Base-by-base conservation (phyloP, 2,329 filamentous ascomycete species). In the Fusarium verrucosum region DNA sequence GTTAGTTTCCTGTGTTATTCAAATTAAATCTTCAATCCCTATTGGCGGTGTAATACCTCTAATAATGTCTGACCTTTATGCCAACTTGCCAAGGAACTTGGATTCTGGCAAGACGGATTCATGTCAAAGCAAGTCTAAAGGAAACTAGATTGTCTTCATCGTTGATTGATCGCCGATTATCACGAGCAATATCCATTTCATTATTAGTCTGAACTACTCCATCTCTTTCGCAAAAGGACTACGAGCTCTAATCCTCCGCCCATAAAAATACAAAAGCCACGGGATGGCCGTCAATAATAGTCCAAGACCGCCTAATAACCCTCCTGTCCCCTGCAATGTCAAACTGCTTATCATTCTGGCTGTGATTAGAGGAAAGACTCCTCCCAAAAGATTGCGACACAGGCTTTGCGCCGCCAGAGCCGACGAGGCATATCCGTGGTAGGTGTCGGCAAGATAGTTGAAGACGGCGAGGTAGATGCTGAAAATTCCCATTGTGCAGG, bases 391-490 rank as follows among this genome's bases (percentile, higher is more conserved):
- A 73, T 97, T 97, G 6, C 94, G 85, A 70, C 92, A 95, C 73
- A 92, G 94, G n/a, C 87, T 90, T 78, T 97, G 92, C 1, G 92
- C 92, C 0, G 94, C 94, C 10, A 97, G 80, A 0, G 94, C 93
- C 0, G 91, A 95, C 30, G 89, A 92, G 1, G 94, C 92, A 70
- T 94, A 96, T 2, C 85, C 82, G 73, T 93, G 89, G 75, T 97
- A 97, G 1, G 89, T 89, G 73, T 97, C 94, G n/a, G 93, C 92
- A 1, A 97, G 83, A 70, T 96, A 97, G 73, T 97, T 97, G 79
- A 97, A 97, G 0, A 89, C 87, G 1, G 88, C 86, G 2, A 91
- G 80, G 68, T 89, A 89, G 44, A 91, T 87, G 25, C 83, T 85
- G 73, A 89, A 89, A 58, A 91, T 90, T 37, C 89, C 83, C 73